These are phyloP conservation scores for Candida tibetensis DNA, from an alignment of 805 yeast species.

Conservation along the genomic window DNA sequence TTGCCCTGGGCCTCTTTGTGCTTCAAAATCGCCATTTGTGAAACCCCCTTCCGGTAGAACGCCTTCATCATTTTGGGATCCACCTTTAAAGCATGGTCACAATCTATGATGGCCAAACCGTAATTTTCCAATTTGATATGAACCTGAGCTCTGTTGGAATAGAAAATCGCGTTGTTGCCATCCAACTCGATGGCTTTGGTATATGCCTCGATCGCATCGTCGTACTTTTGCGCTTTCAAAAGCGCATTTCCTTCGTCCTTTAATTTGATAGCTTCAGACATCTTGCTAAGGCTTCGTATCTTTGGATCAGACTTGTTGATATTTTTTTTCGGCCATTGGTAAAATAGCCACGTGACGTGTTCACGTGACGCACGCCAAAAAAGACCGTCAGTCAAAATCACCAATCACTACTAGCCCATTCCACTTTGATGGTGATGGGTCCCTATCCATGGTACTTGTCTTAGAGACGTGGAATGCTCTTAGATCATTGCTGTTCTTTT, in stretches of 20 bases:
- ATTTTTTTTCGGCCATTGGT: too few species aligned
- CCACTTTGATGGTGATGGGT: too few species aligned
- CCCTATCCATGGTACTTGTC: too few species aligned
- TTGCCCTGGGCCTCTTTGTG: constrained; percentile 72
- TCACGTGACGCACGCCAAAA: too few species aligned
- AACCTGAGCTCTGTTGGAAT: constrained; percentile 84
- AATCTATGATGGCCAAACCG: constrained; percentile 81
- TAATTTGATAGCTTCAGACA: constrained; percentile 41
- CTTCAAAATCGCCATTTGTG: constrained; percentile 71
- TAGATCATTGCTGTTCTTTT: too few species aligned
- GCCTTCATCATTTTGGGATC: constrained; percentile 73
- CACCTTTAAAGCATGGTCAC: constrained; percentile 63
- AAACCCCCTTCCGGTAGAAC: constrained; percentile 83
- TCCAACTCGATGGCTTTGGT: constrained; percentile 71
- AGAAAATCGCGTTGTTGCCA: constrained; percentile 57
- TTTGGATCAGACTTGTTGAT: background rate
- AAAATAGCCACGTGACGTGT: too few species aligned
- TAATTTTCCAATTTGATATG: constrained; percentile 82
- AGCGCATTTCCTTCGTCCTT: constrained; percentile 74
- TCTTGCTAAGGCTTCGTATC: background rate
- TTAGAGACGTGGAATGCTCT: too few species aligned
- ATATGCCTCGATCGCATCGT: constrained; percentile 66
- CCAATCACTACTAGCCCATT: too few species aligned
- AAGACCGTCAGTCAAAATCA: too few species aligned
- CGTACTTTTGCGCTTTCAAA: constrained; percentile 62